Percentiles rank a stretch among this genome's conserved stretches.
phyloP scores from a whole-genome alignment of 2,329 filamentous ascomycete genomes.

The Aspergillus uvarum region DNA sequence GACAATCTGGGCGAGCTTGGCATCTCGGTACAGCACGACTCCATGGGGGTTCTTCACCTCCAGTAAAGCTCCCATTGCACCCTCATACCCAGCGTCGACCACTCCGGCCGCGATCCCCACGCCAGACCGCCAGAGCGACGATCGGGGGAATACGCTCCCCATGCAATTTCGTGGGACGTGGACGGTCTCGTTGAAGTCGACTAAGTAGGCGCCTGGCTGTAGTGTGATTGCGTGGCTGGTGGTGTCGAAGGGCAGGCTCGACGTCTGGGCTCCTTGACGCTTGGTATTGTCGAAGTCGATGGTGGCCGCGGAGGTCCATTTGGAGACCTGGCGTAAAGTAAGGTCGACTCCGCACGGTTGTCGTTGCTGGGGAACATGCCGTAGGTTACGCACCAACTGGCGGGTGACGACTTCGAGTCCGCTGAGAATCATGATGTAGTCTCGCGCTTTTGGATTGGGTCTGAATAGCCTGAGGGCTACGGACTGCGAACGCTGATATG shows the following conservation, averaged over 20 bases:
- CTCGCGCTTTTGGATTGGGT: background rate
- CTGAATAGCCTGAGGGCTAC: background rate
- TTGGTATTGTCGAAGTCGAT: constrained; percentile 33
- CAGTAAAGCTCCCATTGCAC: constrained; percentile 42
- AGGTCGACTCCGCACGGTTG: constrained; percentile 37
- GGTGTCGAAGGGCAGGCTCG: constrained; percentile 16
- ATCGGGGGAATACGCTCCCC: constrained; percentile 40
- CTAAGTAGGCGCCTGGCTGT: constrained; percentile 33
- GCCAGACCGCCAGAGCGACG: constrained; percentile 44
- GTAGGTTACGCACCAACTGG: constrained; percentile 9
- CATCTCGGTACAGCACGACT: constrained; percentile 33
- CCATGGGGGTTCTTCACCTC: constrained; percentile 39
- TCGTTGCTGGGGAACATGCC: constrained; percentile 19
- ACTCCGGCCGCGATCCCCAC: constrained; percentile 40
- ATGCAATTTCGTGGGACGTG: constrained; percentile 41
- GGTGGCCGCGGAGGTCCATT: constrained; percentile 30
- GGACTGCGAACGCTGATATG: background rate
- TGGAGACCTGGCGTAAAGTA: constrained; percentile 25
- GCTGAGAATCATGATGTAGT: constrained; percentile 9
- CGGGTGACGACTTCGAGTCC: constrained; percentile 7
- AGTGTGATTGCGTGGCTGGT: constrained; percentile 20
- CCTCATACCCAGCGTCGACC: constrained; percentile 46
- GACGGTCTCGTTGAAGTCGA: constrained; percentile 42
- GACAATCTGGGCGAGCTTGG: constrained; percentile 44
- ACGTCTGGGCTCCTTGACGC: constrained; percentile 21